Base-by-base conservation (phyloP, 1,284 basidiomycete genomes). In the Neotropicomus parvogracilis region DNA sequence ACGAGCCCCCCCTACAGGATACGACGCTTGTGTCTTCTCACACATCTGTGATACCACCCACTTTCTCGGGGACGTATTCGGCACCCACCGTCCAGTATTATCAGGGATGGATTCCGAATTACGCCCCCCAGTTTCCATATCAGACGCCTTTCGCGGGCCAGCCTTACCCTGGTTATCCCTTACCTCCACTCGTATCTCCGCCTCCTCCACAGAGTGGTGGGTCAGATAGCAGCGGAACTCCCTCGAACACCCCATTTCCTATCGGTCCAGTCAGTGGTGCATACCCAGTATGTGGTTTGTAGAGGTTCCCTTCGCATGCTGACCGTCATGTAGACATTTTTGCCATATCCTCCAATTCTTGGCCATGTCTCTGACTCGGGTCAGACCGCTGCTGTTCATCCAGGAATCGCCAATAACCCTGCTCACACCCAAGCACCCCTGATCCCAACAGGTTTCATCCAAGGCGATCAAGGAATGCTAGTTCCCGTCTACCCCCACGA, bases 401-500 rank as follows among this genome's bases (percentile, higher is more conserved):
- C 50, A n/a, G 40, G 55, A 51, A 28, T 54, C 31, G 28, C 42
- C 62, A 63, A 37, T 32, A 56, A 57, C 44, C 54, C 67, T 29
- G 57, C 59, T 29, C 63, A 65, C 34, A 52, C 65, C 27, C 80
- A 81, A 60, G 76, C 83, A 12, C 83, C 85, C 26, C 66, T 87
- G 13, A 68, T 75, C 33, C 79, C 85, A 2, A 78, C 81, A 0
- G 83, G 83, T 3, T 88, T 88, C 58, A 78, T 85, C 46, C 83
- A 86, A 53, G 79, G 81, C 41, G 82, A 85, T 46, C 80, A 84
- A 46, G 84, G 85, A 4, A 77, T 78, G 19, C 71, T 88, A 16
- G 77, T 86, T 44, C 77, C 86, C 14, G 75, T 86, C 24, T 88
- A 88, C 63, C 79, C 79, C 24, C 81, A 80, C 5, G 84, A 88